phyloP scores from a whole-genome alignment of 306 rosid genomes.

The Astragalus glycyphyllos region DNA sequence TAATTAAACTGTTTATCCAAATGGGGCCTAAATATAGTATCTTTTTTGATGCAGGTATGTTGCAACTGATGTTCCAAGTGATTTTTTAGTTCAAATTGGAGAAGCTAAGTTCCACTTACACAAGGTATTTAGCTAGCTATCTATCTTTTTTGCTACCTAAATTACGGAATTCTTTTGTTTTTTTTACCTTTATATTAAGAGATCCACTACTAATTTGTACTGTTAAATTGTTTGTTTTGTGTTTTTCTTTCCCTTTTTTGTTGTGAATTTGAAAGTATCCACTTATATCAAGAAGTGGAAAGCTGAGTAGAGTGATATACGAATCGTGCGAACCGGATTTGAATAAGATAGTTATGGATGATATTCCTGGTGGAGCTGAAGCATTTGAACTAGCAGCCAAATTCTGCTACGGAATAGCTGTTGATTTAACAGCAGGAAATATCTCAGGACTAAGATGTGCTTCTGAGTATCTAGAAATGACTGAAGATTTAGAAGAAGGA shows the following conservation, averaged over 20 bases:
- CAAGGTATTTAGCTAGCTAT: constrained; percentile 59
- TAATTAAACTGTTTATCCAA: too few relatives aligned
- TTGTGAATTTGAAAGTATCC: constrained; percentile 67
- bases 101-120: constrained; percentile 79
- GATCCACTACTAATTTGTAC: constrained; percentile 14
- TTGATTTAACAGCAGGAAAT: constrained; percentile 93
- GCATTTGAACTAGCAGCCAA: constrained; percentile 90
- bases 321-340: constrained; percentile 71
- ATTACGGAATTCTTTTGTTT: background rate
- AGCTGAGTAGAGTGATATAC: constrained; percentile 78
- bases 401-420: constrained; percentile 91
- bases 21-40: too few relatives aligned
- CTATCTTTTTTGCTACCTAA: background rate
- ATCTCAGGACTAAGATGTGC: constrained; percentile 97
- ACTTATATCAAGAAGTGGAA: constrained; percentile 91
- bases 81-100: constrained; percentile 73
- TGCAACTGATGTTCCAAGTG: constrained; percentile 94
- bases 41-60: constrained; percentile 65
- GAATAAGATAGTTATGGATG: constrained; percentile 75
- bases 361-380: constrained; percentile 89
- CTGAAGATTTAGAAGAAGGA: constrained; percentile 97
- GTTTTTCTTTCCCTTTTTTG: constrained; percentile 36
- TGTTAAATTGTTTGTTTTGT: constrained; percentile 33
- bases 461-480: constrained; percentile 95
- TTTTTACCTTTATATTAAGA: constrained; percentile 23